Percentiles rank a stretch among this genome's conserved stretches.
Evolutionary conservation across 2,329 filamentous ascomycete species (phyloP).

Genomic region (Botrytis aclada): DNA sequence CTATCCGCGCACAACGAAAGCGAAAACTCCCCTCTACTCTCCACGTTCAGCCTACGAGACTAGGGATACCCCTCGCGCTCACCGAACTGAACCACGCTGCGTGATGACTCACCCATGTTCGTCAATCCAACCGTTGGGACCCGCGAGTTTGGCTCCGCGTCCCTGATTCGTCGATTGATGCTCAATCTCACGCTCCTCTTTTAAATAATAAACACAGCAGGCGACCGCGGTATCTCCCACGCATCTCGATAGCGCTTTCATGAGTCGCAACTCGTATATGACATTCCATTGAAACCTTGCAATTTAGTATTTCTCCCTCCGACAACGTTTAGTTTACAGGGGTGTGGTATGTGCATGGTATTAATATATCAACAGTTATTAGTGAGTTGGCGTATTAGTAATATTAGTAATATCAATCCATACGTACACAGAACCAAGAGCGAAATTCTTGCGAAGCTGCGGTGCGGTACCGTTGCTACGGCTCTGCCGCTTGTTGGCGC

Average conservation of each 20-base stretch:
- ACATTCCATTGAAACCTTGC: not conserved
- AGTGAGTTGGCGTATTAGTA: no score
- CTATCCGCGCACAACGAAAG: not conserved
- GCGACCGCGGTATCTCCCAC: not conserved
- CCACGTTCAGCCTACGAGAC: not conserved
- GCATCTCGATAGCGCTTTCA: not conserved
- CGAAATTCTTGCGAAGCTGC: not conserved
- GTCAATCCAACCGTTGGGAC: not conserved
- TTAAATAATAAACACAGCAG: not conserved
- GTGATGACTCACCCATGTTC: not conserved
- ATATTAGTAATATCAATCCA: not conserved
- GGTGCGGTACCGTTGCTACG: not conserved
- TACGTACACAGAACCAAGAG: not conserved
- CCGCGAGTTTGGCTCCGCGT: not conserved
- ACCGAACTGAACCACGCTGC: not conserved
- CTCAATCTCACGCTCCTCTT: not conserved
- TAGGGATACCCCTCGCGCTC: not conserved
- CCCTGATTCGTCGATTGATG: no score
- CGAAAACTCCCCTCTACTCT: not conserved
- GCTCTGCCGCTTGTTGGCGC: not conserved
- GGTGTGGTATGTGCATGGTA: not conserved
- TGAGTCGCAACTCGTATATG: not conserved
- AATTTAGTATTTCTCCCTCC: not conserved
- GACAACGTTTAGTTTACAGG: not conserved
- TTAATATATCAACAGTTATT: not conserved